Evolutionary conservation across 805 yeast genomes (phyloP).

Genomic region (Ogataea polymorpha): DNA sequence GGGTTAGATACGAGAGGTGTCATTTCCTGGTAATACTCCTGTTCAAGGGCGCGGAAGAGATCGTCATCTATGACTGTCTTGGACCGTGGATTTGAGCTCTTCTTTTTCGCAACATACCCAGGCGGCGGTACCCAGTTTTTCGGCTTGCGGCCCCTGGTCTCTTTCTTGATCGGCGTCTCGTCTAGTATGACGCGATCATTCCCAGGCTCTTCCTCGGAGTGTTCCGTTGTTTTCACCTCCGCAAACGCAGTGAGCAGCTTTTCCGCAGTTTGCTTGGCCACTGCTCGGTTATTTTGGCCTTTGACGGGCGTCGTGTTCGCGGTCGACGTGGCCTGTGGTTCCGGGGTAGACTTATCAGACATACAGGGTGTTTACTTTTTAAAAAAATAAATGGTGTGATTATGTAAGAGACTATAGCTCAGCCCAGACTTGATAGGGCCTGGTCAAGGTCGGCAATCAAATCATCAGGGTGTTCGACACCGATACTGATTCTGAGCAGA

Average conservation of each 20-base stretch:
- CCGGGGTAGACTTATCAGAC: constrained; percentile 10
- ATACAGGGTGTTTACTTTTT: constrained; percentile 4
- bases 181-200: constrained; percentile 9
- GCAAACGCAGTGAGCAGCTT: constrained; percentile 7
- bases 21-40: constrained; percentile 11
- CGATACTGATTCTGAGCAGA: constrained; percentile 73
- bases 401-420: neutral
- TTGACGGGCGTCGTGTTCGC: constrained; percentile 12
- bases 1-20: constrained; percentile 13
- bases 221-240: constrained; percentile 4
- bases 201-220: constrained; percentile 10
- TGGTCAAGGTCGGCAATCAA: constrained; percentile 66
- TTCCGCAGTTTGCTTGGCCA: constrained; percentile 12
- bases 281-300: constrained; percentile 3
- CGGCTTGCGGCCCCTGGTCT: constrained; percentile 14
- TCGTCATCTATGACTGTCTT: constrained; percentile 4
- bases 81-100: neutral
- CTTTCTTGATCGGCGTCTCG: constrained; percentile 7
- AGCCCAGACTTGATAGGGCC: constrained; percentile 40
- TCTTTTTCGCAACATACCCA: constrained; percentile 6
- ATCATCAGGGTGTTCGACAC: constrained; percentile 75
- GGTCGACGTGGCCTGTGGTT: constrained; percentile 16
- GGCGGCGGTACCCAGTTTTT: constrained; percentile 18
- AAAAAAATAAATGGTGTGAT: neutral
- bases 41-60: constrained; percentile 6